Conservation (phyloP, 139 green algal genomes). For the Coelastrella sp. region DNA sequence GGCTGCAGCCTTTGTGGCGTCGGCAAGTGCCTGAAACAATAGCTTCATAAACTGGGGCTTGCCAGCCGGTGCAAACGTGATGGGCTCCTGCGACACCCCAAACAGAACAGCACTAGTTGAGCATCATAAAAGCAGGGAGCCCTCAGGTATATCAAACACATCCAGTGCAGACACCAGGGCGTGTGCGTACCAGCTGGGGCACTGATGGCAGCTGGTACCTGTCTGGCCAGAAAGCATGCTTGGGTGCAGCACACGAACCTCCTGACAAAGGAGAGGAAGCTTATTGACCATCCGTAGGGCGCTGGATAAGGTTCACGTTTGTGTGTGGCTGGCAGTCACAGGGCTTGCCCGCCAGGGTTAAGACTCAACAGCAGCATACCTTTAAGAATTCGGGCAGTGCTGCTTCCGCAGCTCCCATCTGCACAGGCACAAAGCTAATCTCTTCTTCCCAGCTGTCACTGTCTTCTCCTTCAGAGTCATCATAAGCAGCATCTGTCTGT, state of each 20-base stretch:
- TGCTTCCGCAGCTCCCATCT: constrained; percentile 12
- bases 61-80: constrained; percentile 17
- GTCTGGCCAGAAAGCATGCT: too few relatives aligned
- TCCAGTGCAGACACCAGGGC: background rate
- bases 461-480: constrained; percentile 9
- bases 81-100: constrained; percentile 3
- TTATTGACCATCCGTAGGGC: background rate
- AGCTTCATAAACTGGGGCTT: constrained; percentile 33
- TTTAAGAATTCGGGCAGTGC: constrained; percentile 41
- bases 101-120: background rate
- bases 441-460: constrained; percentile 10
- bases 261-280: background rate
- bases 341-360: too few relatives aligned
- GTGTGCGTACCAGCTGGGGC: too few relatives aligned
- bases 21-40: constrained; percentile 27
- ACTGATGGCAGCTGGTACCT: too few relatives aligned
- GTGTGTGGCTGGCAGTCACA: too few relatives aligned
- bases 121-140: background rate
- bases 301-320: background rate
- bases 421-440: constrained; percentile 43
- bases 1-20: background rate
- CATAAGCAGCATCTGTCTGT: background rate
- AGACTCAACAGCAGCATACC: background rate
- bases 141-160: background rate
- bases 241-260: background rate